phyloP scores from a whole-genome alignment of 2,329 filamentous ascomycete species.

The Colletotrichum destructivum region DNA sequence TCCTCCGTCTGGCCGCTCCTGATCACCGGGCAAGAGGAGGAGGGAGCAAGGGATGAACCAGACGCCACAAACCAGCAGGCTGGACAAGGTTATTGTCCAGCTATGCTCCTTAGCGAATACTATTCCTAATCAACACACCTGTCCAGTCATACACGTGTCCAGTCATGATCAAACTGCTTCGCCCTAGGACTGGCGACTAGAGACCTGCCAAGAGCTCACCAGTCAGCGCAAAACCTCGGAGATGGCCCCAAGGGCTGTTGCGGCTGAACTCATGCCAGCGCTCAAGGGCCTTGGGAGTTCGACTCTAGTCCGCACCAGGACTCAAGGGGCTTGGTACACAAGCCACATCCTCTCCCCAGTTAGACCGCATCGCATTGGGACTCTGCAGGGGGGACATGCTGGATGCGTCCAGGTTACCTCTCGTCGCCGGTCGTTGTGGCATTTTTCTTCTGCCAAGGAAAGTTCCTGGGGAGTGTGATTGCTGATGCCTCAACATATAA shows the following conservation, averaged over 20 bases:
- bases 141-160: too few species aligned
- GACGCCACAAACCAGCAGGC: neutral
- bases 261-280: slow-evolving; percentile 26
- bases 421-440: neutral
- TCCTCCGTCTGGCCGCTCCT: too few species aligned
- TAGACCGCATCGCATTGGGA: neutral
- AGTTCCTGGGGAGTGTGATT: neutral
- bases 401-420: neutral
- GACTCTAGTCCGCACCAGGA: neutral
- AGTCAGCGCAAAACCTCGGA: slow-evolving; percentile 13
- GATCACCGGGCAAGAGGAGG: too few species aligned
- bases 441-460: neutral
- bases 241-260: slow-evolving; percentile 15
- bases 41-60: too few species aligned
- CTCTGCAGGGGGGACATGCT: neutral
- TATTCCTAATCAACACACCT: too few species aligned
- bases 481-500: neutral
- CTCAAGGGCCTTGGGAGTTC: neutral
- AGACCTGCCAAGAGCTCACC: slow-evolving; percentile 8
- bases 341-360: neutral
- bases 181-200: neutral
- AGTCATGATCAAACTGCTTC: too few species aligned
- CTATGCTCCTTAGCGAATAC: too few species aligned
- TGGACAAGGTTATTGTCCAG: neutral
- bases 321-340: neutral